Conservation (phyloP, 2,329 filamentous ascomycete species). For the Simplicillium aogashimaense region DNA sequence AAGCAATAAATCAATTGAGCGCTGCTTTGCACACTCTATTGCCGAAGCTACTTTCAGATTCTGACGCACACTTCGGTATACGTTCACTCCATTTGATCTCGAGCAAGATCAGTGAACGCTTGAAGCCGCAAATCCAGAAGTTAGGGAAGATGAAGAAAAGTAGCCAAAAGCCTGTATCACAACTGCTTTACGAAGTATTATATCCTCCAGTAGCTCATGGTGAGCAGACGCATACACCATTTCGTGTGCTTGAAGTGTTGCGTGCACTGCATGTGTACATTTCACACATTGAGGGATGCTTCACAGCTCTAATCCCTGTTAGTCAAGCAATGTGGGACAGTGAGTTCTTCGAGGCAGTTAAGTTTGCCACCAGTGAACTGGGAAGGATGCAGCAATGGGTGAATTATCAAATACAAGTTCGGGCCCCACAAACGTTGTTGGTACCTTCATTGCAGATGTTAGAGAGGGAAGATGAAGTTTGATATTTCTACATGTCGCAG, state of each 20-base stretch:
- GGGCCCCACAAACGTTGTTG: constrained; percentile 22
- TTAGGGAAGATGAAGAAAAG: constrained; percentile 14
- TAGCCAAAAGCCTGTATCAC: constrained; percentile 11
- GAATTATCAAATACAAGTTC: constrained; percentile 20
- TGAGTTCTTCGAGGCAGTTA: constrained; percentile 17
- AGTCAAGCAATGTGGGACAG: constrained; percentile 23
- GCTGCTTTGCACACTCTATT: constrained; percentile 16
- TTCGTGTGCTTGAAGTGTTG: constrained; percentile 16
- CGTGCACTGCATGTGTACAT: constrained; percentile 21
- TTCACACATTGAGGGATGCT: constrained; percentile 16
- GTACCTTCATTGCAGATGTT: constrained; percentile 14
- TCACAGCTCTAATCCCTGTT: constrained; percentile 18
- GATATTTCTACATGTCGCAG: too few relatives aligned
- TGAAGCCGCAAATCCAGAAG: constrained; percentile 14
- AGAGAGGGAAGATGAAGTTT: too few relatives aligned
- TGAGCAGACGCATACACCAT: constrained; percentile 5
- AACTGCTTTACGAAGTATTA: constrained; percentile 14
- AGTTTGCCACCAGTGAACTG: constrained; percentile 11
- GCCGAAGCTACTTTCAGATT: constrained; percentile 14
- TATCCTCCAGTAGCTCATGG: constrained; percentile 11
- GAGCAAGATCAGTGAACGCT: constrained; percentile 8
- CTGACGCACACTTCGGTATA: constrained; percentile 20
- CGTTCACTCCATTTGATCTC: constrained; percentile 16
- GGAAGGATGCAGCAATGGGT: constrained; percentile 20
- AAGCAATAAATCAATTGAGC: constrained; percentile 13